These are phyloP conservation scores for Oehlia diaphana DNA, from an alignment of 192 early-diverging fungal genomes.

Conservation along the genomic window DNA sequence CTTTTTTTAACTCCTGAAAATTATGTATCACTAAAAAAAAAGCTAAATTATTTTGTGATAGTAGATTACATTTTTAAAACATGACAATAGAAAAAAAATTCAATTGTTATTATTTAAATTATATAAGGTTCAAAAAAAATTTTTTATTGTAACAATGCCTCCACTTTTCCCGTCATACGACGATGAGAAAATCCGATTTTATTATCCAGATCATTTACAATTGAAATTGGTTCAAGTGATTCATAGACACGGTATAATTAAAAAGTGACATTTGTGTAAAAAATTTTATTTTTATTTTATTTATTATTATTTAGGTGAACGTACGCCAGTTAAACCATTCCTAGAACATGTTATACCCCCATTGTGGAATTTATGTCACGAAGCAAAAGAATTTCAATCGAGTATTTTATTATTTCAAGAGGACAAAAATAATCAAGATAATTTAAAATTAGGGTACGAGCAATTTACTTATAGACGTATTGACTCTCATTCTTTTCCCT, in stretches of 20 bases:
- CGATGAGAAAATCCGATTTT: not conserved
- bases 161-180: not conserved
- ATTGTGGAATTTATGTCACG: conserved; percentile 42
- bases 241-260: conserved; percentile 43
- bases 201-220: not conserved
- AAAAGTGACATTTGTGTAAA: not conserved
- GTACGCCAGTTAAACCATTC: conserved; percentile 40
- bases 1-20: too few relatives aligned
- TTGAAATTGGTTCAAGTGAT: conserved; percentile 41
- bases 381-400: conserved; percentile 32
- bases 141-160: not conserved
- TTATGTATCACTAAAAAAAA: too few relatives aligned
- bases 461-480: not conserved
- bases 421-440: not conserved
- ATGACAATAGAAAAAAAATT: not conserved
- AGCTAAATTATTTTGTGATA: too few relatives aligned
- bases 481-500: not conserved
- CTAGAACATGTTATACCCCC: conserved; percentile 33
- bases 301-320: conserved; percentile 36
- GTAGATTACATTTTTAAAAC: too few relatives aligned
- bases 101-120: not conserved
- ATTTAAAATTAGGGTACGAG: too few relatives aligned
- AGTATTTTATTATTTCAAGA: conserved; percentile 30
- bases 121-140: not conserved
- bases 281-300: not conserved